These are phyloP conservation scores for Alternaria triticimaculans DNA, from an alignment of 2,329 filamentous ascomycete species.

Conservation along the genomic window DNA sequence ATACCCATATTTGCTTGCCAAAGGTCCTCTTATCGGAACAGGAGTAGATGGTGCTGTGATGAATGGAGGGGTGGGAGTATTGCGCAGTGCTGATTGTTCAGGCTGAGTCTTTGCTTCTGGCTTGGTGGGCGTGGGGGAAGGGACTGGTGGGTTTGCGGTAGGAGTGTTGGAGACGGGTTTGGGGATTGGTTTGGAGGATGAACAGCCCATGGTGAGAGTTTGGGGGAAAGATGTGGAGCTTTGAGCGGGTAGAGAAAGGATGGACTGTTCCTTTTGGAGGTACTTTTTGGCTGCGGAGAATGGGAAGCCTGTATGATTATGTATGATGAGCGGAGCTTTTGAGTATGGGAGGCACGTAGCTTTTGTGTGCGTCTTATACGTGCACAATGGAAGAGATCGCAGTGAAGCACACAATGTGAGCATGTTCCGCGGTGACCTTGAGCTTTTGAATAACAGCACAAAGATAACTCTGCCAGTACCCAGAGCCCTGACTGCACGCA, in stretches of 20 bases:
- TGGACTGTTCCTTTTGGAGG: fast-evolving
- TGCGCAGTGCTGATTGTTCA: neutral
- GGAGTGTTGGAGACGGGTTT: neutral
- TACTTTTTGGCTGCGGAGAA: neutral
- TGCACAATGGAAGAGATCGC: neutral
- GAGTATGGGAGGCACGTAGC: neutral
- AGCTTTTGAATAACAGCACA: neutral
- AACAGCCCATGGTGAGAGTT: neutral
- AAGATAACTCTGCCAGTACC: neutral
- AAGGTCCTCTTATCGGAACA: neutral
- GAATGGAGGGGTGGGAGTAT: neutral
- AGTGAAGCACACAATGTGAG: neutral
- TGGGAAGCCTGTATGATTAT: neutral
- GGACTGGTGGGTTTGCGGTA: neutral
- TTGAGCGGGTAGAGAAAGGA: neutral
- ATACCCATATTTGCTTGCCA: neutral
- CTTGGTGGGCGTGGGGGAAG: neutral
- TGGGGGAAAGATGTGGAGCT: neutral
- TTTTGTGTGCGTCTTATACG: neutral
- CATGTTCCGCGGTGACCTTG: neutral
- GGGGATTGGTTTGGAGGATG: neutral
- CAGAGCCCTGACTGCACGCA: neutral
- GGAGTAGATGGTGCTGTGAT: neutral
- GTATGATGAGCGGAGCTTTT: neutral
- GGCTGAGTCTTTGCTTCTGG: neutral